Base-by-base conservation (phyloP, 805 yeast genomes). In the Spathaspora girioi region DNA sequence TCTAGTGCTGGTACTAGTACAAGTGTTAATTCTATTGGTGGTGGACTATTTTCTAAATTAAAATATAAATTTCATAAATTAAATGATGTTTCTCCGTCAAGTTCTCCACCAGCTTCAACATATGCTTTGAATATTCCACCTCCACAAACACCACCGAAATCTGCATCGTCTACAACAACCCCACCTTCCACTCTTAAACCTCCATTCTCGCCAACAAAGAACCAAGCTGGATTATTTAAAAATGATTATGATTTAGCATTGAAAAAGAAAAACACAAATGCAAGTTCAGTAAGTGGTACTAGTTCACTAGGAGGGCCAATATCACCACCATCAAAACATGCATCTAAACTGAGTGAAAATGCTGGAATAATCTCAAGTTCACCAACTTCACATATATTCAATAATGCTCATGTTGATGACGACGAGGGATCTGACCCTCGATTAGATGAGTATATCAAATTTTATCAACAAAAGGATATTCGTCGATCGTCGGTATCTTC, bases 11-110 rank as follows among this genome's bases (percentile, higher is more conserved):
- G 26, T 12, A 51, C 60, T 7, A 55, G 58, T 43, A 38, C 29
- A 2, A 54, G 59, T 19, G 54, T 17, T 12, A 27, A 7, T 23
- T 35, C 40, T 9, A 29, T 12, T 29, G 14, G 47, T 12, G 19
- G 60, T 8, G 70, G 71, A 0, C 65, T 72, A 38, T 70, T 73
- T 51, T 64, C 73, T 41, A 72, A 70, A 51, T 54, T 72, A 26
- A 73, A 72, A 54, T 70, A 63, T 14, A 69, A 66, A 52, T 60
- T 71, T 52, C 65, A 59, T 41, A 35, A 35, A 35, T 51, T 53
- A 17, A 43, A 35, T n/a, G 59, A 35, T 10, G 42, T 52, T 17
- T 42, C 52, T 9, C 46, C 49, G 9, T 43, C 43, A 8, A 47
- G 48, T 38, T 49, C 55, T 15, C 31, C 47, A 20, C 8, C 40